These are phyloP conservation scores for Fusarium lyarnte DNA, from an alignment of 2,329 filamentous ascomycete species.

Conservation along the genomic window DNA sequence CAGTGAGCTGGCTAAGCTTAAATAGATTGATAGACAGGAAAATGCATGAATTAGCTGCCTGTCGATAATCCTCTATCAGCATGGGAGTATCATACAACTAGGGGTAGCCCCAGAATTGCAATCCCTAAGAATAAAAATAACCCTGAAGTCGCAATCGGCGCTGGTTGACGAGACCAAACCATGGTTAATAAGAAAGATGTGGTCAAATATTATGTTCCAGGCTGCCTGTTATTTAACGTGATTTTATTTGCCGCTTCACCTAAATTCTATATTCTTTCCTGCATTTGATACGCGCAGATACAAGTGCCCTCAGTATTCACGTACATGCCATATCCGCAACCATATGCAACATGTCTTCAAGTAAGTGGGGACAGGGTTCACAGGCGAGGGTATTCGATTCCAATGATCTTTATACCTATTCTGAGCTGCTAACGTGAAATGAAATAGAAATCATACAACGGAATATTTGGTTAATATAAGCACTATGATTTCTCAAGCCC, in stretches of 20 bases:
- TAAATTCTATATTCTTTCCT: no score
- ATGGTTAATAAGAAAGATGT: neutral
- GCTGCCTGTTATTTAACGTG: neutral
- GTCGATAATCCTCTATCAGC: no score
- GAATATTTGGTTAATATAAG: neutral
- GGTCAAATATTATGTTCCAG: neutral
- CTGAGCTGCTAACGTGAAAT: rapidly evolving
- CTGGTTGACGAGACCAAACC: neutral
- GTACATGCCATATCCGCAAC: no score
- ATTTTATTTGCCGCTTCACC: neutral
- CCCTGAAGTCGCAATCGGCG: no score
- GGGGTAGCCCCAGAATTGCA: no score
- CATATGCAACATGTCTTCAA: neutral
- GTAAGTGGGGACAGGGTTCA: rapidly evolving
- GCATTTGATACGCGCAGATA: no score
- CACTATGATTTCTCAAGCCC: neutral
- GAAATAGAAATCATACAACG: neutral
- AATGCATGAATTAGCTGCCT: no score
- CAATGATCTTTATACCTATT: neutral
- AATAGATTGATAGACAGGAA: no score
- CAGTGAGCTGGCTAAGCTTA: no score
- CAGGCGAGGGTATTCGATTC: neutral
- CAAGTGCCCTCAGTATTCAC: neutral
- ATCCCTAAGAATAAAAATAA: no score
- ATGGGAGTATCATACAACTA: no score